A percentile compares a stretch with the other conserved stretches of the same genome.
phyloP scores from a whole-genome alignment of 306 rosid species.

The Gastrolobium villosum region DNA sequence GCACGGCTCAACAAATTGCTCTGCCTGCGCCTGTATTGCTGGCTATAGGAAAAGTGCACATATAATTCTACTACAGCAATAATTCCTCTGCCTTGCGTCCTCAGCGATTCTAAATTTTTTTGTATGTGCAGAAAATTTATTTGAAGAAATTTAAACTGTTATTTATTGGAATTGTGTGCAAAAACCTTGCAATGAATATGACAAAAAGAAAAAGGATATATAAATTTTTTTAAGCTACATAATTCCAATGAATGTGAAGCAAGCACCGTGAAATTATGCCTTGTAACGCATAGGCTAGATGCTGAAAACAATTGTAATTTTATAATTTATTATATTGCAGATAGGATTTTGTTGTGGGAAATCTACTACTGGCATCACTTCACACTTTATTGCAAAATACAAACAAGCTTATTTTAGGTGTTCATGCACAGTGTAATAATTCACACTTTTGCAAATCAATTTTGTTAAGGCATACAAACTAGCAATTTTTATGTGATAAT shows the following conservation, averaged over 20 bases:
- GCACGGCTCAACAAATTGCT: not conserved
- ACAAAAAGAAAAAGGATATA: not conserved
- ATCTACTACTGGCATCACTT: not conserved
- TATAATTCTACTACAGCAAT: not conserved
- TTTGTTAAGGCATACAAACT: not conserved
- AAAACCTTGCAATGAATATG: not conserved
- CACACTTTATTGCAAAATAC: constrained; percentile 10
- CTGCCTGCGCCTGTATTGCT: not conserved
- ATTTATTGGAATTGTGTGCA: not conserved
- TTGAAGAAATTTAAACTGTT: not conserved
- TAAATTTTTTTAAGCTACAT: not conserved
- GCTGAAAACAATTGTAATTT: constrained; percentile 11
- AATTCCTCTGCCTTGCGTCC: not conserved
- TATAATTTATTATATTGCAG: constrained; percentile 30
- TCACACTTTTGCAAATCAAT: no score
- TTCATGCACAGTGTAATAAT: no score
- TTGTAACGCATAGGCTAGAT: not conserved
- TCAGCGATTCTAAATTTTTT: not conserved
- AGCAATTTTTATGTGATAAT: constrained; percentile 4
- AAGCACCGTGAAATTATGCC: not conserved
- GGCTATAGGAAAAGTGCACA: not conserved
- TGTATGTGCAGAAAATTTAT: not conserved
- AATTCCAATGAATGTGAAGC: constrained; percentile 9
- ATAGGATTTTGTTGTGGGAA: constrained; percentile 20
- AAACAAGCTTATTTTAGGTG: constrained; percentile 11